Evolutionary conservation across 1,284 basidiomycete species (phyloP).

Genomic region (Schizophyllum commune): DNA sequence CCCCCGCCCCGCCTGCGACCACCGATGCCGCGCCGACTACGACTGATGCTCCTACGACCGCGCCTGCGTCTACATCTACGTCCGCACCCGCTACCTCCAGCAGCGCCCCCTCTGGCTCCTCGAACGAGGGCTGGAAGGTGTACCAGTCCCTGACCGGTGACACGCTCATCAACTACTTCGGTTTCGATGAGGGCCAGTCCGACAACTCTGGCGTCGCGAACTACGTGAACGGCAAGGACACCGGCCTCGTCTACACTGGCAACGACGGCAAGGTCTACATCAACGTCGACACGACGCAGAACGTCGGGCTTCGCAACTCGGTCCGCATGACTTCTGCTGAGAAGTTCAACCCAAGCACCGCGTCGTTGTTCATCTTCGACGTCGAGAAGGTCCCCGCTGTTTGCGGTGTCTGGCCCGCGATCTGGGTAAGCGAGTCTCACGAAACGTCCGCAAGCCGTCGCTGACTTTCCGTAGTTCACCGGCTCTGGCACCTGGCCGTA

Average conservation of each 20-base stretch:
- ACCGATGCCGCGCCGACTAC: background rate
- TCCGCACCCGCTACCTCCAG: background rate
- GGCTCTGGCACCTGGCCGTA: slow-evolving; percentile 6
- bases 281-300: slow-evolving; percentile 46
- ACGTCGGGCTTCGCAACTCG: slow-evolving; percentile 34
- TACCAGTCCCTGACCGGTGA: slow-evolving; percentile 10
- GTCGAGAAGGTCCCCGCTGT: slow-evolving; percentile 56
- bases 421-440: slow-evolving; percentile 31
- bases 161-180: slow-evolving; percentile 12
- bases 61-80: background rate
- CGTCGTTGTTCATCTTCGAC: slow-evolving; percentile 46
- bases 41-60: background rate
- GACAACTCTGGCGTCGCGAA: slow-evolving; percentile 53
- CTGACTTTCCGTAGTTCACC: slow-evolving; percentile 3
- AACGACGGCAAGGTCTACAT: slow-evolving; percentile 43
- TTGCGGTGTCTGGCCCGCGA: slow-evolving; percentile 44
- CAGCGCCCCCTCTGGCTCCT: slow-evolving; percentile 1
- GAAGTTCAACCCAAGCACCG: slow-evolving; percentile 35
- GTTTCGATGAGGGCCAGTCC: slow-evolving; percentile 32
- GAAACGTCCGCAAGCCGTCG: slow-evolving; percentile 13
- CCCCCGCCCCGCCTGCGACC: background rate
- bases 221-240: slow-evolving; percentile 25
- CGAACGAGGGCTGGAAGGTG: slow-evolving; percentile 13
- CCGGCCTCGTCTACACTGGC: slow-evolving; percentile 34
- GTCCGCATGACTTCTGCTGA: slow-evolving; percentile 49